These are phyloP conservation scores for Hanseniaspora lindneri DNA, from an alignment of 805 yeast species.

Conservation along the genomic window DNA sequence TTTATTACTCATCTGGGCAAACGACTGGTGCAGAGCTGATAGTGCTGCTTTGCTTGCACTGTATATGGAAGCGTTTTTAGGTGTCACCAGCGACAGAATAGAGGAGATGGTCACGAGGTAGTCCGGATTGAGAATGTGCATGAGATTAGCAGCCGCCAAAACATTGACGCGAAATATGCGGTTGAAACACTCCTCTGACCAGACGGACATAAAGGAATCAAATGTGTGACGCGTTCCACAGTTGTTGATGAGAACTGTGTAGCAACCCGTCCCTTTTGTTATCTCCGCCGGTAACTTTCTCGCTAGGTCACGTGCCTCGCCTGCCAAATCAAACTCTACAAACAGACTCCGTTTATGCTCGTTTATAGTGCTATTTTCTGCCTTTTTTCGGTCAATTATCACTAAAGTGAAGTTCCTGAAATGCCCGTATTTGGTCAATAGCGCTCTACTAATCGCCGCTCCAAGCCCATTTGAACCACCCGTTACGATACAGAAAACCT, in stretches of 20 bases:
- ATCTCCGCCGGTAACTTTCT: constrained; percentile 17
- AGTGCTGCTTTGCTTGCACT: constrained; percentile 36
- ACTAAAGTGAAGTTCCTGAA: constrained; percentile 15
- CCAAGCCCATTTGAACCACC: constrained; percentile 41
- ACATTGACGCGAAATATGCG: constrained; percentile 18
- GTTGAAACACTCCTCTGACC: constrained; percentile 20
- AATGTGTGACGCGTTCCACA: constrained; percentile 33
- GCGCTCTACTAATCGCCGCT: constrained; percentile 24
- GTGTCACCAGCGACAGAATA: constrained; percentile 34
- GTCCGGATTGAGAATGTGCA: constrained; percentile 10
- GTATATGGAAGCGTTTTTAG: constrained; percentile 33
- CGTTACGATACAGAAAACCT: constrained; percentile 25
- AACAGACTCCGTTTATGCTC: neutral
- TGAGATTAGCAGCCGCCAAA: constrained; percentile 12
- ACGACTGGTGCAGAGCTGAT: constrained; percentile 34
- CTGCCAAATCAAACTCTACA: constrained; percentile 6
- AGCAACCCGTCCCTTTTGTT: constrained; percentile 17
- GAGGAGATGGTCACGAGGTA: constrained; percentile 4
- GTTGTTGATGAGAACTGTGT: constrained; percentile 29
- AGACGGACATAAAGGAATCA: constrained; percentile 24
- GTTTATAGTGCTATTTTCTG: constrained; percentile 20
- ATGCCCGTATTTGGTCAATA: constrained; percentile 16
- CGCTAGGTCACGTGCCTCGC: neutral
- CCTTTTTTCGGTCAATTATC: constrained; percentile 27
- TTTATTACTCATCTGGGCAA: constrained; percentile 25